Base-by-base conservation (phyloP, 139 green algal genomes). In the Limnomonas spitsbergensis region DNA sequence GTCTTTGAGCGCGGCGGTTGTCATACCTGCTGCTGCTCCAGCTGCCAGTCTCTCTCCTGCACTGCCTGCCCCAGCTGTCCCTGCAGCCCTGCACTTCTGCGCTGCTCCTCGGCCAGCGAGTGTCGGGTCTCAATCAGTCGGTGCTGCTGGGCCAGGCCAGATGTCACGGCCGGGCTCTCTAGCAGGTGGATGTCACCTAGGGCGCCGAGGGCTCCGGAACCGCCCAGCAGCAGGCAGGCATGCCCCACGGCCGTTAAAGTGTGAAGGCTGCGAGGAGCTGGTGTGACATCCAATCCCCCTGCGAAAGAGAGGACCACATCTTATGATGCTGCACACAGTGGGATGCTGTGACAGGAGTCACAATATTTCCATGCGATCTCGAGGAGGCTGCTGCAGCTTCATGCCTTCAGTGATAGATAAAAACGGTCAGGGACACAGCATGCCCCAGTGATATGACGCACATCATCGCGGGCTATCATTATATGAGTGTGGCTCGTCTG, bases 151-250 rank as follows among this genome's bases (percentile, higher is more conserved):
- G 66, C 75, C 42, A 84, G 66, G 7, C 78, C 78, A 24, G 69
- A 75, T 40, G 69, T 66, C 61, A 83, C 29, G n/a, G 78, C 73
- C 1, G 76, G 78, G 61, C 35, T 85, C 56, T 87, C 75, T 24
- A 87, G 75, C 36, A 88, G 35, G 69, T 87, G 78, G 54, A 88
- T 32, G 34, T 75, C 75, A 1, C 52, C 53, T 29, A 84, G 39
- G 31, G 71, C 32, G 1, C 80, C 83, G 6, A 71, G 6, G 3
- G 77, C 1, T 14, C 83, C 79, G 14, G 35, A 38, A 35, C 86
- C 86, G 27, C 86, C 86, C 20, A 90, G 42, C 73, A 85, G 34
- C 39, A 88, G 53, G 38, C 80, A 80, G 31, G 73, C 42, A 24
- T 81, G 53, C 20, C 81, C 83, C 1, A 80, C 40, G 14, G 40